A percentile compares a stretch with the other conserved stretches of the same genome.
These are phyloP conservation scores for Clausena lansium DNA, from an alignment of 345 rosid genomes.

Conservation along the genomic window DNA sequence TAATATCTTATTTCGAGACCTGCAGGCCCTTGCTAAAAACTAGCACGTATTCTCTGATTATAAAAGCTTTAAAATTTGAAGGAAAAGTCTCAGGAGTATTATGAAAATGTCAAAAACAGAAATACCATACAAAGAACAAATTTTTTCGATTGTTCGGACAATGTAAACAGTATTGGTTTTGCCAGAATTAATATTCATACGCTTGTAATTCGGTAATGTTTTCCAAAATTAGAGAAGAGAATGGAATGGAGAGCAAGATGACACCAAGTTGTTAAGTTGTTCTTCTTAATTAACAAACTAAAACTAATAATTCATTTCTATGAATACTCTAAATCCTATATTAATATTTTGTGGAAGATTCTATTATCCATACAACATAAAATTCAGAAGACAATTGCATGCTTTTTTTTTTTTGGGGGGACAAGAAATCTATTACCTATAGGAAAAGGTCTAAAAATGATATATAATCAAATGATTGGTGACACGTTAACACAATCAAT, in stretches of 20 bases:
- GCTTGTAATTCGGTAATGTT: not conserved
- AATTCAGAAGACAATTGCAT: too few relatives aligned
- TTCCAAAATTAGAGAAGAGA: constrained; percentile 1
- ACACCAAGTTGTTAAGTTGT: not conserved
- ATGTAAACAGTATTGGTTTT: not conserved
- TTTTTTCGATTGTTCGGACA: not conserved
- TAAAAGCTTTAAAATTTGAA: not conserved
- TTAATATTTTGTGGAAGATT: not conserved
- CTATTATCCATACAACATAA: not conserved
- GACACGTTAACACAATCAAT: too few relatives aligned
- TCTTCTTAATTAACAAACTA: not conserved
- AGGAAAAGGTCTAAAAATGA: too few relatives aligned
- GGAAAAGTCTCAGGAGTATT: not conserved
- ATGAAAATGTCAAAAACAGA: not conserved
- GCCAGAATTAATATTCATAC: not conserved
- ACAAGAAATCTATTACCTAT: not conserved
- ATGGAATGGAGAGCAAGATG: not conserved
- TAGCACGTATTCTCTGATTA: too few relatives aligned
- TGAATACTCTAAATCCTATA: not conserved
- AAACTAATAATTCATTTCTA: not conserved
- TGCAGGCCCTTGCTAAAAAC: too few relatives aligned
- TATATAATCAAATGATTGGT: too few relatives aligned
- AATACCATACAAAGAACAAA: not conserved
- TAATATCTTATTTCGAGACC: too few relatives aligned
- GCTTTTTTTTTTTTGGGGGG: not conserved